phyloP scores from a whole-genome alignment of 2,329 filamentous ascomycete species.

The Plectosphaerella plurivora region DNA sequence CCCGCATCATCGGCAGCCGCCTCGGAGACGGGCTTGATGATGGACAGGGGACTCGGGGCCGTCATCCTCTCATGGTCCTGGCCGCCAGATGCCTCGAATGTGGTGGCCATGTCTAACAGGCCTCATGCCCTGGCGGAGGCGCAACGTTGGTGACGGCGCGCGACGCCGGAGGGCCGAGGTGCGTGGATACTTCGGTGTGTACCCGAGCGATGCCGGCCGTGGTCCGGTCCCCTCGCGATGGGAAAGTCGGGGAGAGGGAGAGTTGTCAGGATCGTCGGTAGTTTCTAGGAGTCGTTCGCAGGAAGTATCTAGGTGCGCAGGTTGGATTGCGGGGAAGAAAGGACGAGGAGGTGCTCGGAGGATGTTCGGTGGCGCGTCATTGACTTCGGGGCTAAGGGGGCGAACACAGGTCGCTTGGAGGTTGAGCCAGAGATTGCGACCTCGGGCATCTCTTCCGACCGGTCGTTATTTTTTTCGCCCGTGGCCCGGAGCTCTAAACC shows the following conservation, averaged over 20 bases:
- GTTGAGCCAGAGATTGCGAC: background rate
- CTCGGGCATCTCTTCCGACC: background rate
- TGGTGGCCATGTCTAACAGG: slow-evolving; percentile 9
- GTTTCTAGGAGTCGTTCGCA: background rate
- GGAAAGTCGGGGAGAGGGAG: background rate
- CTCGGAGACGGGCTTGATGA: slow-evolving; percentile 20
- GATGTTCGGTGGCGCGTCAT: slow-evolving; percentile 2
- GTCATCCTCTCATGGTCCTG: slow-evolving; percentile 23
- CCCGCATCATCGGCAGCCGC: slow-evolving; percentile 17
- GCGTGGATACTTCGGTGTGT: no score
- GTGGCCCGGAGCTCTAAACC: background rate
- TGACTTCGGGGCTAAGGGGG: background rate
- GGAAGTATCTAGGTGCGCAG: background rate
- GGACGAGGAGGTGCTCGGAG: background rate
- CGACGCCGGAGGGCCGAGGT: background rate
- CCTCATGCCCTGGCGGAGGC: slow-evolving; percentile 8
- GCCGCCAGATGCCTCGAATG: slow-evolving; percentile 7
- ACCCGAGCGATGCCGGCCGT: background rate
- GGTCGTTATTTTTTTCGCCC: background rate
- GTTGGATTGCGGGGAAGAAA: background rate
- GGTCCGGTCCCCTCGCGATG: slow-evolving; percentile 3
- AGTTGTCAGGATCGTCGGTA: background rate
- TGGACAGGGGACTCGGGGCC: slow-evolving; percentile 20
- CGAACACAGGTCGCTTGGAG: background rate
- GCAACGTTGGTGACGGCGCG: background rate